Percentiles rank a stretch among this genome's conserved stretches.
These are phyloP conservation scores for Pseudonitzschia delicatissima DNA, from an alignment of 108 stramenopile species.

Conservation along the genomic window DNA sequence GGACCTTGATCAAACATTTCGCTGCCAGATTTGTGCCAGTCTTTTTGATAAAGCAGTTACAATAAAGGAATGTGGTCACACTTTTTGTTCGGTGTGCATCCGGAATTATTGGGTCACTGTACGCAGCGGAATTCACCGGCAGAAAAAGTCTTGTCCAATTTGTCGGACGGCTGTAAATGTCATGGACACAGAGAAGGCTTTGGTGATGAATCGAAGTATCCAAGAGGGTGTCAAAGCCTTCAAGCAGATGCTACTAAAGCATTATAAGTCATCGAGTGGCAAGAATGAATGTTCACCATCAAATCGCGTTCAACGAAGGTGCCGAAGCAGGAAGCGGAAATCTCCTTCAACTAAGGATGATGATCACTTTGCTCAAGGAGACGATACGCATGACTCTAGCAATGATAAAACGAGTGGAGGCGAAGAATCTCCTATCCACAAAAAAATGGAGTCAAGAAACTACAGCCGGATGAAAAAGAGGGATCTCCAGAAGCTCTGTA, in stretches of 20 bases:
- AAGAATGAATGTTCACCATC: neutral
- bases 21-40: conserved; percentile 47
- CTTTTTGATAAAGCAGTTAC: conserved; percentile 41
- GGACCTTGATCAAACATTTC: conserved; percentile 26
- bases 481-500: conserved; percentile 41
- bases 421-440: neutral
- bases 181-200: conserved; percentile 9
- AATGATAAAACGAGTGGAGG: neutral
- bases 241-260: neutral
- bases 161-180: conserved; percentile 20
- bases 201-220: conserved; percentile 22
- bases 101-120: conserved; percentile 30
- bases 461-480: conserved; percentile 34
- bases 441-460: neutral
- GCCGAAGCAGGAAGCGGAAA: neutral
- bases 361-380: neutral
- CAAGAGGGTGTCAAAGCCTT: conserved; percentile 26
- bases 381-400: neutral
- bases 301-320: neutral
- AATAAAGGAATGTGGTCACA: conserved; percentile 45
- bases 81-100: conserved; percentile 62
- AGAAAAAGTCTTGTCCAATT: conserved; percentile 22
- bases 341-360: neutral
- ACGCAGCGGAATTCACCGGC: conserved; percentile 7
- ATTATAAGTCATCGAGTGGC: neutral